Percentiles rank a stretch among this genome's conserved stretches.
Conservation (phyloP, 768 basidiomycete species). For the Suillus luteus region DNA sequence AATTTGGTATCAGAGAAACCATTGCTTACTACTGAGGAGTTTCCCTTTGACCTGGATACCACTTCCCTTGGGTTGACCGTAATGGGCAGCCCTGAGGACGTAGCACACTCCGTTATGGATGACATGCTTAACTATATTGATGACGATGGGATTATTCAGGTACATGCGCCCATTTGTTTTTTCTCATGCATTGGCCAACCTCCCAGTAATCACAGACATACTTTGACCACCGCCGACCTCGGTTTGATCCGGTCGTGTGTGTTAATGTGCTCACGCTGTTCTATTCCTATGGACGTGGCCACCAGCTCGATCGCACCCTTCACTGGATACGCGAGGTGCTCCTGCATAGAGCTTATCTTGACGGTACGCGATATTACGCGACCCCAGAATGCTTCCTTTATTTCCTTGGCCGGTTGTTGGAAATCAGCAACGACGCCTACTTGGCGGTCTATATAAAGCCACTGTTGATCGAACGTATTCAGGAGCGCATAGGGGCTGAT, state of each 20-base stretch:
- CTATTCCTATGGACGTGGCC: slow-evolving; percentile 49
- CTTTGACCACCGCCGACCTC: slow-evolving; percentile 51
- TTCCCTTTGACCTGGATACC: slow-evolving; percentile 59
- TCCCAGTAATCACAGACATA: slow-evolving; percentile 42
- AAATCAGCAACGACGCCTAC: slow-evolving; percentile 30
- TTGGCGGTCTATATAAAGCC: slow-evolving; percentile 41
- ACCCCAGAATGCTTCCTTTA: slow-evolving; percentile 55
- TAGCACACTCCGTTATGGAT: slow-evolving; percentile 49
- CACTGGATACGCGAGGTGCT: slow-evolving; percentile 54
- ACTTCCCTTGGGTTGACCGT: slow-evolving; percentile 56
- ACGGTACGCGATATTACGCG: slow-evolving; percentile 57
- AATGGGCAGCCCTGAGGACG: slow-evolving; percentile 31
- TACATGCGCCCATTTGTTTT: slow-evolving; percentile 16
- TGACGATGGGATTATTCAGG: slow-evolving; percentile 53
- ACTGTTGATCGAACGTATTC: slow-evolving; percentile 45
- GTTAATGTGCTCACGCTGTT: slow-evolving; percentile 53
- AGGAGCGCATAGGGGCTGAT: slow-evolving; percentile 49
- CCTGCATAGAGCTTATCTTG: slow-evolving; percentile 51
- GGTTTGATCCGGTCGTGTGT: slow-evolving; percentile 56
- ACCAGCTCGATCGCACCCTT: slow-evolving; percentile 45
- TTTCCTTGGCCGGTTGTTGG: slow-evolving; percentile 49
- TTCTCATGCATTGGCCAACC: not conserved
- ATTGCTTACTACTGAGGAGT: slow-evolving; percentile 47
- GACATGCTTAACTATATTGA: slow-evolving; percentile 56
- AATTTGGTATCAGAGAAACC: slow-evolving; percentile 33